phyloP scores from a whole-genome alignment of 2,329 filamentous ascomycete genomes.

The Pseudocercospora fijiensis region DNA sequence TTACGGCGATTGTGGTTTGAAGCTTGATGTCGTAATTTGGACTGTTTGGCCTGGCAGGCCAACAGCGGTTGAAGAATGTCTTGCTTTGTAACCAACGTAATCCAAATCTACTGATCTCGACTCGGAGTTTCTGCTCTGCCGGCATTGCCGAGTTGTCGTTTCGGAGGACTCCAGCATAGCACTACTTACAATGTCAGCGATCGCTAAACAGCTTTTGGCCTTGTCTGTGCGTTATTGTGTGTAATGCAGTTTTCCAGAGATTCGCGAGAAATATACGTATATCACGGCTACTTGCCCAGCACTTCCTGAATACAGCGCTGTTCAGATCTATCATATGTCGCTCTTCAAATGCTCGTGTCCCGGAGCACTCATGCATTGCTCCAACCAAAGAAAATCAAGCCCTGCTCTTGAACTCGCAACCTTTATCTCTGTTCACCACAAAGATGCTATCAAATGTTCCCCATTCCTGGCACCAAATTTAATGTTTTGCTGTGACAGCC shows the following conservation, averaged over 20 bases:
- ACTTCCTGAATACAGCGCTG: neutral
- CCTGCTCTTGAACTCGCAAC: neutral
- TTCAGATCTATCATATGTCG: conserved; percentile 5
- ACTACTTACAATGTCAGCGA: neutral
- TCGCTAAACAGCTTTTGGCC: neutral
- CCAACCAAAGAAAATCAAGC: conserved; percentile 7
- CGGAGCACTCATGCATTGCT: conserved; percentile 3
- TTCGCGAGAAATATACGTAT: neutral
- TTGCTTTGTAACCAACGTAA: neutral
- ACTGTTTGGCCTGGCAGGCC: too few relatives aligned
- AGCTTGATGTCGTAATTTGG: neutral
- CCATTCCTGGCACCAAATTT: conserved; percentile 31
- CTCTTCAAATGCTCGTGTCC: neutral
- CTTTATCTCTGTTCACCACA: neutral
- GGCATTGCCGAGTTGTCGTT: neutral
- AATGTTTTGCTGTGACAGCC: conserved; percentile 64
- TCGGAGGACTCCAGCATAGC: neutral
- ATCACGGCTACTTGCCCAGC: conserved; percentile 8
- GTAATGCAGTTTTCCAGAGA: neutral
- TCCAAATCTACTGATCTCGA: neutral
- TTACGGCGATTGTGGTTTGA: conserved; percentile 1
- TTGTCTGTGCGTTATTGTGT: neutral
- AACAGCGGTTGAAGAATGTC: too few relatives aligned
- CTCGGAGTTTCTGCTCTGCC: neutral
- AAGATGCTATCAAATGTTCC: neutral